A percentile compares a stretch with the other conserved stretches of the same genome.
Conservation (phyloP, 257 asterid species). For the Ilex asprella region DNA sequence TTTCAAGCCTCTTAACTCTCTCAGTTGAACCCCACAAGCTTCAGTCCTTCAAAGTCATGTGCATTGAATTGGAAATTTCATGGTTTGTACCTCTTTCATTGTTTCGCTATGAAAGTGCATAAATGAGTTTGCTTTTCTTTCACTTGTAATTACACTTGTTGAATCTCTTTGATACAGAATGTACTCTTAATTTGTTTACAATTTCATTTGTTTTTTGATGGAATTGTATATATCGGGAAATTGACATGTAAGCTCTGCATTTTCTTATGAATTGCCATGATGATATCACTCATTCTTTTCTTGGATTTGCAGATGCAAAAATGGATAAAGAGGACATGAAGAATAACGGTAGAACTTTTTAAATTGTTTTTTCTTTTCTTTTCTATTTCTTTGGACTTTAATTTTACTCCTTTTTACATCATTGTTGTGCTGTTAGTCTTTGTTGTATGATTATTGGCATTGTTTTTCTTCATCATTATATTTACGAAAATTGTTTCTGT, state of each 20-base stretch:
- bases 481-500: no score
- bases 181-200: no score
- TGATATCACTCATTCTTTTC: neutral
- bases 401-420: neutral
- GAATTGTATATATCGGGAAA: no score
- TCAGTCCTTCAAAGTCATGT: no score
- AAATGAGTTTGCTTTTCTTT: neutral
- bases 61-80: no score
- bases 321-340: conserved; percentile 63
- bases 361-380: conserved; percentile 5
- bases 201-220: no score
- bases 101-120: neutral
- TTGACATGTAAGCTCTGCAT: neutral
- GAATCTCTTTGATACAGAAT: neutral
- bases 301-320: conserved; percentile 46
- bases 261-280: neutral
- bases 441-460: neutral
- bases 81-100: no score
- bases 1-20: no score
- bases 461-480: neutral
- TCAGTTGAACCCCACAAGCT: no score
- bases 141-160: neutral
- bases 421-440: neutral
- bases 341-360: conserved; percentile 36
- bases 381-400: conserved; percentile 1